Base-by-base conservation (phyloP, 108 stramenopile species). In the Pseudonitzschia delicatissima region DNA sequence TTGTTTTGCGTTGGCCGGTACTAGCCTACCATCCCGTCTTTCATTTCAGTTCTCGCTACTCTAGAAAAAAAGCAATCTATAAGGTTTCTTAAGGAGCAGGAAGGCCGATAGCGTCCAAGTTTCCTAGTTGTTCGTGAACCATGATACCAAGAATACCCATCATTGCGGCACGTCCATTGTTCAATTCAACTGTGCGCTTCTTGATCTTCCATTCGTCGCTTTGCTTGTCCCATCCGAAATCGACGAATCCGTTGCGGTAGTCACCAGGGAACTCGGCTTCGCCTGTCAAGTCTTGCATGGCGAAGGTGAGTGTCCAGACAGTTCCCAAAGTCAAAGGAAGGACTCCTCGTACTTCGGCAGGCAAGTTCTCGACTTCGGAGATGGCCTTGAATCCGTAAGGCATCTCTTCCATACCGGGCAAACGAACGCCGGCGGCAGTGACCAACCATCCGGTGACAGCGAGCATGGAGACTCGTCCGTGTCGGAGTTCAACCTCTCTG, bases 121-220 rank as follows among this genome's bases (percentile, higher is more conserved):
- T 64, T 67, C 86, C 86, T 23, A 90, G 62, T 71, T 90, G 82
- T 71, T 90, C 89, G 83, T 90, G 89, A 23, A 91, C 79, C 82
- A 91, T 85, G 64, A 91, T 65, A 3, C 67, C 90, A 68, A 90
- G 80, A 73, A 90, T 87, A 37, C 87, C 89, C 84, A 90, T 86
- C 74, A 67, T 62, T 25, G 89, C 89, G n/a, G 86, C 86, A 67
- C 89, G 84, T 33, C 89, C 89, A 51, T 90, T 81, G 79, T 90
- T 90, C 44, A 90, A 72, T 77, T 77, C 76, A 51, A 77, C 66
- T n/a, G 64, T 44, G 23, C 76, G 68, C 69, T 77, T 77, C 39
- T 58, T 57, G 27, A 45, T 59, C 76, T 84, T 80, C 67, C 75
- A 71, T 39, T 73, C 79, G 12, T 77, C 77, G 58, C 57, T 55